These are phyloP conservation scores for Lodderomyces jiufengensis DNA, from an alignment of 1,139 yeast genomes.

Conservation along the genomic window DNA sequence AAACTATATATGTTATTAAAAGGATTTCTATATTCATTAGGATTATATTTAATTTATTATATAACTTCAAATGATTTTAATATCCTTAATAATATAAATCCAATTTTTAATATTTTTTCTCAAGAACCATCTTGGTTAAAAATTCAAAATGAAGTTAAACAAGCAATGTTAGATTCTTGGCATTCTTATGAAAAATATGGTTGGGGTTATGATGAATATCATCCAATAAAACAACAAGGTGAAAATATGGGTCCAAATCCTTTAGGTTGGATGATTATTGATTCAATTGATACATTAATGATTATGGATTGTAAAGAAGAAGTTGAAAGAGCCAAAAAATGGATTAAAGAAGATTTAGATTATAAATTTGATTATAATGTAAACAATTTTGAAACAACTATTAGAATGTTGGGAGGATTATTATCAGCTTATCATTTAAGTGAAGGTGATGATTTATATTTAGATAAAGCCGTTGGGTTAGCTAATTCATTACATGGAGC, in stretches of 20 bases:
- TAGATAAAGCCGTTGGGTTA: conserved; percentile 75
- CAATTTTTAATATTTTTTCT: neutral
- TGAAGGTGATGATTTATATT: conserved; percentile 56
- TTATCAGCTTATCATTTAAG: conserved; percentile 77
- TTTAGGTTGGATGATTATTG: conserved; percentile 94
- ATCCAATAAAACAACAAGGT: conserved; percentile 57
- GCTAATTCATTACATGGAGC: conserved; percentile 66
- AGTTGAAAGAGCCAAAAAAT: conserved; percentile 58
- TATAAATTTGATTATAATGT: conserved; percentile 65
- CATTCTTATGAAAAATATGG: conserved; percentile 70
- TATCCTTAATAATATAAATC: neutral
- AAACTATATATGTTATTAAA: conserved; percentile 38
- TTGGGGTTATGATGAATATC: conserved; percentile 59
- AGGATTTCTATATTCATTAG: conserved; percentile 37
- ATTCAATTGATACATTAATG: conserved; percentile 78
- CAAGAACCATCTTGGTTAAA: conserved; percentile 28
- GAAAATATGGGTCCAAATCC: conserved; percentile 80
- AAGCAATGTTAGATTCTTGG: conserved; percentile 78
- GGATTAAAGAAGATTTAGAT: conserved; percentile 61
- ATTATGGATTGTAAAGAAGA: conserved; percentile 75
- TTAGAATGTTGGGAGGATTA: conserved; percentile 90
- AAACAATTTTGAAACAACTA: conserved; percentile 88
- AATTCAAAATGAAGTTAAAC: conserved; percentile 54
- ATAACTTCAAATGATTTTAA: neutral
- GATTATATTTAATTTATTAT: conserved; percentile 35